phyloP scores from a whole-genome alignment of 305 asterid genomes.

The Andrographis paniculata region DNA sequence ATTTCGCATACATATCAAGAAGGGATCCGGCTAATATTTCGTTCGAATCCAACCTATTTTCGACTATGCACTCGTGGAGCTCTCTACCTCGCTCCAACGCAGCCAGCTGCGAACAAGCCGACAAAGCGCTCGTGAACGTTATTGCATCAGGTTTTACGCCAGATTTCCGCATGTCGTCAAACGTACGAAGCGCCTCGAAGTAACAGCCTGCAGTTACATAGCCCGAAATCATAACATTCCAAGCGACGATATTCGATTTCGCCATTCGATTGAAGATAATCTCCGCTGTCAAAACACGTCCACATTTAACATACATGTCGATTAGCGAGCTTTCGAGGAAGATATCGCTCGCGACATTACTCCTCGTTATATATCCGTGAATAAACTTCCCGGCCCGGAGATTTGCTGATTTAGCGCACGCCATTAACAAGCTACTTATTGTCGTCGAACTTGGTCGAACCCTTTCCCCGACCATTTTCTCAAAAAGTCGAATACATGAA shows the following conservation, averaged over 20 bases:
- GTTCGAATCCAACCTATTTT: conserved; percentile 35
- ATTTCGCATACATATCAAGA: conserved; percentile 78
- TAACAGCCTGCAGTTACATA: conserved; percentile 58
- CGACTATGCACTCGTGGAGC: conserved; percentile 37
- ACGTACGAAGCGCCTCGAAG: conserved; percentile 51
- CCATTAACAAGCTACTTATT: conserved; percentile 45
- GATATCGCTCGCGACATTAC: conserved; percentile 28
- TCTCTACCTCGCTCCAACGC: conserved; percentile 62
- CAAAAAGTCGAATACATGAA: conserved; percentile 46
- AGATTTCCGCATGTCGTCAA: conserved; percentile 39
- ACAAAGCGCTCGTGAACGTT: conserved; percentile 53
- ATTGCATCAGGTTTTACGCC: conserved; percentile 52
- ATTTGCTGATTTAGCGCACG: conserved; percentile 60
- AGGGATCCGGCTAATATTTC: conserved; percentile 69
- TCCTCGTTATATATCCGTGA: conserved; percentile 54
- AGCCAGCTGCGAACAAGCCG: conserved; percentile 70
- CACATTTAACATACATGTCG: conserved; percentile 72
- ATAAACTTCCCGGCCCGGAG: conserved; percentile 46
- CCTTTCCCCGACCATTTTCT: conserved; percentile 38
- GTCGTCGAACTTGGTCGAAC: conserved; percentile 45
- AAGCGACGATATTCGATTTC: conserved; percentile 41
- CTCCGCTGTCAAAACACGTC: conserved; percentile 34
- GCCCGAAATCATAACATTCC: conserved; percentile 88
- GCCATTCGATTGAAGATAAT: conserved; percentile 31
- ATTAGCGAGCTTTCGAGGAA: conserved; percentile 45